Conservation (phyloP, 345 rosid genomes). For the Microthlaspi erraticum region DNA sequence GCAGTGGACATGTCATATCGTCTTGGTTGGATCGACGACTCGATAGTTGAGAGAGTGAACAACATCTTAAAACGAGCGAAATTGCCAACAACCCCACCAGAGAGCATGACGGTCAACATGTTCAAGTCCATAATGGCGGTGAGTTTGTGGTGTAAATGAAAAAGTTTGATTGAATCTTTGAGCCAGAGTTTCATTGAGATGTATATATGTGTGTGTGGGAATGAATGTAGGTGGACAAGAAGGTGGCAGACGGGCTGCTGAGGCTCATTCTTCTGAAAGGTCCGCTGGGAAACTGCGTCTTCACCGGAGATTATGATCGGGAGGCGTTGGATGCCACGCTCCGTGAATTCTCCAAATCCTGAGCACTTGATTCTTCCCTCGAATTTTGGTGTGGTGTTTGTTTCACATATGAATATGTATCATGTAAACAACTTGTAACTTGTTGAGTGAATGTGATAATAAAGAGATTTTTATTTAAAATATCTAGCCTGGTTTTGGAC, state of each 20-base stretch:
- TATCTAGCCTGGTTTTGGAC: background rate
- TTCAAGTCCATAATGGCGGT: slow-evolving; percentile 98
- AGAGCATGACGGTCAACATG: slow-evolving; percentile 85
- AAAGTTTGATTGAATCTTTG: slow-evolving; percentile 4
- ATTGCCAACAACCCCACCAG: slow-evolving; percentile 78
- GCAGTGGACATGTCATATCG: slow-evolving; percentile 99
- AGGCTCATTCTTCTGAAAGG: slow-evolving; percentile 96
- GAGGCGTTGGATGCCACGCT: slow-evolving; percentile 88
- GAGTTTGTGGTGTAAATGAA: slow-evolving; percentile 36
- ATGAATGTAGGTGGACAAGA: slow-evolving; percentile 86
- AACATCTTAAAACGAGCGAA: slow-evolving; percentile 71
- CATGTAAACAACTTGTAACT: slow-evolving; percentile 35
- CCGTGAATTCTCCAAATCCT: slow-evolving; percentile 56
- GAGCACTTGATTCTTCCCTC: slow-evolving; percentile 2
- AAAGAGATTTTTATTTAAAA: background rate
- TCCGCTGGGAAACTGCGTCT: slow-evolving; percentile 88
- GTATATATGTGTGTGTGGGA: background rate
- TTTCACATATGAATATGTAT: slow-evolving; percentile 17
- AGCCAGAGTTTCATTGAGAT: slow-evolving; percentile 7
- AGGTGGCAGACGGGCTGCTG: slow-evolving; percentile 94
- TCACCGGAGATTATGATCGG: slow-evolving; percentile 88
- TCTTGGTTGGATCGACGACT: slow-evolving; percentile 95
- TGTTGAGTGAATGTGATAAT: slow-evolving; percentile 33
- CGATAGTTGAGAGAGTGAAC: slow-evolving; percentile 71
- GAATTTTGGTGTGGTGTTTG: slow-evolving; percentile 23